phyloP scores from a whole-genome alignment of 495 filamentous ascomycete genomes.

The Aspergillus cristatus region DNA sequence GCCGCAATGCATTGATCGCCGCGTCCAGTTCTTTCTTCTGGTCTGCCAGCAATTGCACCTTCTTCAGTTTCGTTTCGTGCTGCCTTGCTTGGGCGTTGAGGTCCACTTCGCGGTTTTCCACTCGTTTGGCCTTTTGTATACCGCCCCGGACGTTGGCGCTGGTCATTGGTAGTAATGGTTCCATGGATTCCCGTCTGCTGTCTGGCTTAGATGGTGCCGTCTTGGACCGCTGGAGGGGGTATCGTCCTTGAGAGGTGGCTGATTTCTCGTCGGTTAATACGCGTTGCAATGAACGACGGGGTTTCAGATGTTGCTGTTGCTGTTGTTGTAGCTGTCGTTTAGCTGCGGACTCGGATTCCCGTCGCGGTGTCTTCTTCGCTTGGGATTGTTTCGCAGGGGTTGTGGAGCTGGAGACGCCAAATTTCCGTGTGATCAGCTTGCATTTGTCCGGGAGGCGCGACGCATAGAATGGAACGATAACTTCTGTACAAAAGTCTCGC shows the following conservation, averaged over 20 bases:
- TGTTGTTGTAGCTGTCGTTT: slow-evolving; percentile 40
- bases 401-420: slow-evolving; percentile 63
- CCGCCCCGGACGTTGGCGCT: slow-evolving; percentile 37
- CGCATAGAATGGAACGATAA: slow-evolving; percentile 87
- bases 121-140: slow-evolving; percentile 50
- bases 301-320: slow-evolving; percentile 35
- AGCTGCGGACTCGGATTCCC: slow-evolving; percentile 46
- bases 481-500: slow-evolving; percentile 80
- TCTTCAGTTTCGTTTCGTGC: slow-evolving; percentile 57
- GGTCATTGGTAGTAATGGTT: slow-evolving; percentile 27
- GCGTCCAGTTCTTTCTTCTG: slow-evolving; percentile 70
- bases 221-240: slow-evolving; percentile 58
- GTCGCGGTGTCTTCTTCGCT: slow-evolving; percentile 20
- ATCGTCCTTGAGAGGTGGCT: slow-evolving; percentile 34
- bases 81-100: slow-evolving; percentile 46
- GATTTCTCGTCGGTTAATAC: slow-evolving; percentile 62
- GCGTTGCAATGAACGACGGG: slow-evolving; percentile 55
- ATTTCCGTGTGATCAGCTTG: slow-evolving; percentile 70
- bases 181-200: slow-evolving; percentile 23
- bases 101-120: slow-evolving; percentile 61
- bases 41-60: slow-evolving; percentile 57
- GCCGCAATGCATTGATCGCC: slow-evolving; percentile 75
- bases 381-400: slow-evolving; percentile 39
- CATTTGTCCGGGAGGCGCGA: slow-evolving; percentile 75
- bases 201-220: slow-evolving; percentile 43